Conservation (phyloP, 2,329 filamentous ascomycete species). For the Calonectria honghensis region DNA sequence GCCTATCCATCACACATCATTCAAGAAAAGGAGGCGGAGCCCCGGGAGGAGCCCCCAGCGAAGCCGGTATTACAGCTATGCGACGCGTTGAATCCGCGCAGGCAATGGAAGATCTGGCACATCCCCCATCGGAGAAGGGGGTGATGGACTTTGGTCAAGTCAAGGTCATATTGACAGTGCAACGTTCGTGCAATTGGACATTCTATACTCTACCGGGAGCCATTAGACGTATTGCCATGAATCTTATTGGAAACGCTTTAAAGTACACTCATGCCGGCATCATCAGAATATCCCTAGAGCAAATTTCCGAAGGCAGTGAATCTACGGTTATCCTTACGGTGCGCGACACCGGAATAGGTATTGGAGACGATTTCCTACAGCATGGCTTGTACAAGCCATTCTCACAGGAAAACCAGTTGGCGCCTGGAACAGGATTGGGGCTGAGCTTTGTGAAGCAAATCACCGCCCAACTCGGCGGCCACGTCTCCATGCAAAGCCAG, state of each 20-base stretch:
- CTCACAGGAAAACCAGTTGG: constrained; percentile 76
- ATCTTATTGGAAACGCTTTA: constrained; percentile 77
- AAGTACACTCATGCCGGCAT: constrained; percentile 72
- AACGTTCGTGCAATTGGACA: constrained; percentile 67
- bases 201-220: constrained; percentile 74
- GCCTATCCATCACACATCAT: constrained; percentile 48
- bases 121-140: constrained; percentile 16
- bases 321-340: constrained; percentile 66
- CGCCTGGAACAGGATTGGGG: constrained; percentile 78
- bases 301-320: constrained; percentile 37
- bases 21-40: constrained; percentile 13
- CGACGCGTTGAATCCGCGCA: constrained; percentile 63
- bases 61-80: constrained; percentile 44
- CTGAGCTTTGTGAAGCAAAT: constrained; percentile 79
- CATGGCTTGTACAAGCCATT: constrained; percentile 79
- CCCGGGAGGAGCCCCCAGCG: not conserved
- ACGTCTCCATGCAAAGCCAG: constrained; percentile 73
- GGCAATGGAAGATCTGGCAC: constrained; percentile 57
- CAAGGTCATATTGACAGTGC: constrained; percentile 60
- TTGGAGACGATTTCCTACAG: constrained; percentile 76
- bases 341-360: constrained; percentile 79
- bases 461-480: constrained; percentile 74
- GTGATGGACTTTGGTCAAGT: constrained; percentile 50
- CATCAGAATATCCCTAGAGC: constrained; percentile 56
- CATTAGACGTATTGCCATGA: constrained; percentile 75